A percentile compares a stretch with the other conserved stretches of the same genome.
Evolutionary conservation across 2,329 filamentous ascomycete species (phyloP).

Genomic region (Aschersonia sp.): DNA sequence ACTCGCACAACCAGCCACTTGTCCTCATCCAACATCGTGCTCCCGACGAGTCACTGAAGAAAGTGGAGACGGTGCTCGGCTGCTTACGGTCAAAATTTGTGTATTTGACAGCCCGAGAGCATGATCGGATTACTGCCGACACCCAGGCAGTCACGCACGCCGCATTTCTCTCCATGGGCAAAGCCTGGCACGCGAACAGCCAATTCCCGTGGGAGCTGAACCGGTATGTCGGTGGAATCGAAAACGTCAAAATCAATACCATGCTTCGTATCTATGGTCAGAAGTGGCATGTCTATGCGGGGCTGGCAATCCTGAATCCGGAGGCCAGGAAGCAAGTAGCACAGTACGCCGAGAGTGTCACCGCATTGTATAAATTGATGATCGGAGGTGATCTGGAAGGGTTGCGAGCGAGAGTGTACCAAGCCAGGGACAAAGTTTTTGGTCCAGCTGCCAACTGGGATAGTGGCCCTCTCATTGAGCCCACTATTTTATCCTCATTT

Average conservation of each 20-base stretch:
- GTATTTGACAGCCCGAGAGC: constrained; percentile 70
- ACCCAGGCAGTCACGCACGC: constrained; percentile 97
- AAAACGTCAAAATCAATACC: constrained; percentile 98
- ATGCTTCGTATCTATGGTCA: constrained; percentile 94
- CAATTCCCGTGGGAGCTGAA: constrained; percentile 95
- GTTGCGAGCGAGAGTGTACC: constrained; percentile 55
- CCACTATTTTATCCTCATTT: constrained; percentile 78
- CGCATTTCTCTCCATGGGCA: constrained; percentile 94
- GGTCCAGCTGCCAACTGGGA: constrained; percentile 50
- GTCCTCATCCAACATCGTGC: constrained; percentile 91
- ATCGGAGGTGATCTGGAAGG: constrained; percentile 68
- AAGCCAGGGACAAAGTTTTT: constrained; percentile 55
- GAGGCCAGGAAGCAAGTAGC: constrained; percentile 83
- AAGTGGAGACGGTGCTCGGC: constrained; percentile 68
- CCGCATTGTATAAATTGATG: constrained; percentile 94
- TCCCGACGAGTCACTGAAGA: constrained; percentile 56
- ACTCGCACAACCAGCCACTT: constrained; percentile 77
- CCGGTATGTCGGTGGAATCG: constrained; percentile 93
- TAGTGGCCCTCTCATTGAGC: constrained; percentile 57
- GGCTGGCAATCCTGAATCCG: constrained; percentile 91
- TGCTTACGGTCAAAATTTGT: constrained; percentile 81
- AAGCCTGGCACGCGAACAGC: constrained; percentile 86
- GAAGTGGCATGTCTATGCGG: constrained; percentile 99
- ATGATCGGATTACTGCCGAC: constrained; percentile 95
- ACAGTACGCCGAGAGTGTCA: constrained; percentile 86